Percentiles rank a stretch among this genome's conserved stretches.
Conservation (phyloP, 108 stramenopile species). For the Cyclostephanos invisitatus region DNA sequence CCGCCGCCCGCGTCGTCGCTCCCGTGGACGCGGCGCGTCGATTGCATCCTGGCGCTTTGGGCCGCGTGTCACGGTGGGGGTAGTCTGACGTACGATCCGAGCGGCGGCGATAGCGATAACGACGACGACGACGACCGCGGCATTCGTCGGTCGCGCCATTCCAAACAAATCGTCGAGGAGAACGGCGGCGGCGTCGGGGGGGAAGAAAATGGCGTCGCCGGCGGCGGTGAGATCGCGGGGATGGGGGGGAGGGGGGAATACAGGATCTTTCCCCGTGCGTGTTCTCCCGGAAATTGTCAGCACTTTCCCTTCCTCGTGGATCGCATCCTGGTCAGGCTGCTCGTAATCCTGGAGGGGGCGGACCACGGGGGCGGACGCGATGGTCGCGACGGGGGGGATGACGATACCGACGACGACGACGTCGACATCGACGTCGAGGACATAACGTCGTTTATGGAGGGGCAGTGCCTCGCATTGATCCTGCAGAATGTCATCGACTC, state of each 20-base stretch:
- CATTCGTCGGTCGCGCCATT: not conserved
- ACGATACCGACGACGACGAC: not conserved
- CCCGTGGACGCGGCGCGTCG: conserved; percentile 3
- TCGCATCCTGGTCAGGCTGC: conserved; percentile 18
- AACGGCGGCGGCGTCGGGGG: not conserved
- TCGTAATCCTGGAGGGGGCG: not conserved
- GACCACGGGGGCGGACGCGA: not conserved
- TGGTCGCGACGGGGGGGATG: not conserved
- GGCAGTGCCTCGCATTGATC: not conserved
- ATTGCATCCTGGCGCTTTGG: conserved; percentile 6
- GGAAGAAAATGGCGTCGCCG: not conserved
- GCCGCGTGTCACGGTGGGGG: not conserved
- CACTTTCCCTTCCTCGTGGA: conserved; percentile 23
- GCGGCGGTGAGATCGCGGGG: not conserved
- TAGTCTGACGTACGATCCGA: not conserved
- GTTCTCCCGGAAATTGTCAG: not conserved
- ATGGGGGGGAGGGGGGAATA: not conserved
- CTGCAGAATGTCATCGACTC: conserved; percentile 7
- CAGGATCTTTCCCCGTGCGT: conserved; percentile 3
- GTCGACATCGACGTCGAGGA: not conserved
- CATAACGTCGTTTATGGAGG: not conserved
- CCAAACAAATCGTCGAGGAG: not conserved
- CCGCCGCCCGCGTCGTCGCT: not conserved
- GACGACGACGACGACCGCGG: not conserved
- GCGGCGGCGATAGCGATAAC: not conserved